These are phyloP conservation scores for Shiraia sp. DNA, from an alignment of 2,329 filamentous ascomycete species.

Conservation along the genomic window DNA sequence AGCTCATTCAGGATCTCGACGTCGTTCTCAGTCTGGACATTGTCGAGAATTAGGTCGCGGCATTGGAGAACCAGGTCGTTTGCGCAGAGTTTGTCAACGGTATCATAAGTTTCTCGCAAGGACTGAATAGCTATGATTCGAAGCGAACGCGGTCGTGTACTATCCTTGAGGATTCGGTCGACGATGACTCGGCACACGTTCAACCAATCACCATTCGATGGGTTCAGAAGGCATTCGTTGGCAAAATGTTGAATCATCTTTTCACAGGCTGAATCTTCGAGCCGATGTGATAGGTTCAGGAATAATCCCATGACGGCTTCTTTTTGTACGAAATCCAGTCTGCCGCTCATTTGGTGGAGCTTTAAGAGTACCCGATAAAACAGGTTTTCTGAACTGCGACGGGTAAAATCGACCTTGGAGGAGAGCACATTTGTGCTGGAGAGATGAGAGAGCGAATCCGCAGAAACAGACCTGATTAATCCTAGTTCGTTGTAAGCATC, in stretches of 20 bases:
- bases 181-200: constrained; percentile 65
- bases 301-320: constrained; percentile 71
- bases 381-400: constrained; percentile 23
- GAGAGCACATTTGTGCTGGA: not conserved
- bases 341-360: constrained; percentile 32
- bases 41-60: constrained; percentile 64
- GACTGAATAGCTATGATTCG: constrained; percentile 65
- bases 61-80: constrained; percentile 62
- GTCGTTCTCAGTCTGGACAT: constrained; percentile 66
- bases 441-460: too few species aligned
- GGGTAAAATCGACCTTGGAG: constrained; percentile 6
- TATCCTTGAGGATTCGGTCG: constrained; percentile 66
- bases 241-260: constrained; percentile 69
- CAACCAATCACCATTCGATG: constrained; percentile 71
- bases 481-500: too few species aligned
- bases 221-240: constrained; percentile 71
- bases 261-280: constrained; percentile 67
- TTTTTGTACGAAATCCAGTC: constrained; percentile 62
- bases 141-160: constrained; percentile 62
- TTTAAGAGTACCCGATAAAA: constrained; percentile 34
- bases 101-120: constrained; percentile 56
- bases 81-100: constrained; percentile 60
- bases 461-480: too few species aligned
- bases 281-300: constrained; percentile 61
- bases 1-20: constrained; percentile 66